Evolutionary conservation across 1,284 basidiomycete genomes (phyloP), one percentile per base, ranked within the genome.

Genomic region (Nidula niveotomentosa): DNA sequence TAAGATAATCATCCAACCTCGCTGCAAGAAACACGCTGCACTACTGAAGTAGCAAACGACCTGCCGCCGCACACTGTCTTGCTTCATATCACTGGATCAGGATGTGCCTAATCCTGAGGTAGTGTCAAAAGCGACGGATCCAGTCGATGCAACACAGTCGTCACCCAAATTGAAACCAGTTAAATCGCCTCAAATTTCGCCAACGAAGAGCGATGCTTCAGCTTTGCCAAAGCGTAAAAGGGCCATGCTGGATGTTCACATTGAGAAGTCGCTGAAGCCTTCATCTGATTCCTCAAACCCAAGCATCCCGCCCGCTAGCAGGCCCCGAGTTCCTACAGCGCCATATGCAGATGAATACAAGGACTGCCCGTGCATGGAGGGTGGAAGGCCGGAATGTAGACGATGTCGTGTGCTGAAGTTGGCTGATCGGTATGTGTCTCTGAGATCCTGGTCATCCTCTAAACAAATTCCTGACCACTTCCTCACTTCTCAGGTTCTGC

Each of bases 1-100:
- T 39, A 62, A 62, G 47, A 65, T 68, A 8, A 54, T 62, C 36
- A 65, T 68, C 45, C 62, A 54, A 8, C 63, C 64, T n/a, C 56
- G 56, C 4, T 53, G 54, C 52, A 62, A 58, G 39, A 55, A 53
- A n/a, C 60, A 60, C 33, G 55, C 48, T 5, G 2, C 45, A n/a
- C 13, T 15, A 1, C 48, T 53, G 36, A 63, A 58, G 44, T 54
- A 58, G 49, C 55, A 54, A 39, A 49, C 48, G 13, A 43, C 52
- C 13, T 23, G 15, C 12, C 59, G 52, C 50, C 37, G 34, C 23
- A 58, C 57, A 6, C 57, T 62, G 0, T 51, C 60, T 15, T 62
- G 60, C 52, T 62, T 65, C 41, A 49, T 57, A 2, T 46, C 57
- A 6, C 18, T 54, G 2, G 51, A 54, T 45, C 17, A 33, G 34